Conservation (phyloP, 441 rosid genomes). For the Populus hybrid region DNA sequence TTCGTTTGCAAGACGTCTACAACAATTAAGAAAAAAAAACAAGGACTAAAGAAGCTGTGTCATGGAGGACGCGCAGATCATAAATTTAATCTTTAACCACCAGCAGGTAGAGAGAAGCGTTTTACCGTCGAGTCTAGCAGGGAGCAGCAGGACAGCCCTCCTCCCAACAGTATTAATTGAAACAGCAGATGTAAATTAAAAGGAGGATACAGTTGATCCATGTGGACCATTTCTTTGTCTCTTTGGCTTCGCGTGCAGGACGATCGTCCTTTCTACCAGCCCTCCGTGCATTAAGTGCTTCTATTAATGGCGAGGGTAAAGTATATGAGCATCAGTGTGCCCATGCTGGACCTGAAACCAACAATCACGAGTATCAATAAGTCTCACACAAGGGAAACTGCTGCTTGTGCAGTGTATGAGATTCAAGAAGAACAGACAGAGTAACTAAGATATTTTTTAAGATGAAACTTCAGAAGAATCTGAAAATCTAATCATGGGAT, state of each 20-base stretch:
- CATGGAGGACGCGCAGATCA: not conserved
- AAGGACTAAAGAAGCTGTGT: not conserved
- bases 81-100: not conserved
- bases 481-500: not conserved
- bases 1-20: too few species aligned
- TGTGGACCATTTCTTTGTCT: not conserved
- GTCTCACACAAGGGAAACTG: not conserved
- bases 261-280: not conserved
- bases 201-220: not conserved
- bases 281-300: not conserved
- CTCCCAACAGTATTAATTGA: not conserved
- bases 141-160: not conserved
- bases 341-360: not conserved
- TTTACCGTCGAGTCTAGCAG: not conserved
- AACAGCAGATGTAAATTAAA: not conserved
- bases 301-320: not conserved
- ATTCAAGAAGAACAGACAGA: not conserved
- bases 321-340: not conserved
- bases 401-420: not conserved
- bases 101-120: not conserved
- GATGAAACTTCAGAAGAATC: not conserved
- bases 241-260: not conserved
- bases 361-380: not conserved
- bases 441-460: not conserved
- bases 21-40: not conserved